phyloP scores from a whole-genome alignment of 2,329 filamentous ascomycete species.

The Mycosphaerella arachidis region DNA sequence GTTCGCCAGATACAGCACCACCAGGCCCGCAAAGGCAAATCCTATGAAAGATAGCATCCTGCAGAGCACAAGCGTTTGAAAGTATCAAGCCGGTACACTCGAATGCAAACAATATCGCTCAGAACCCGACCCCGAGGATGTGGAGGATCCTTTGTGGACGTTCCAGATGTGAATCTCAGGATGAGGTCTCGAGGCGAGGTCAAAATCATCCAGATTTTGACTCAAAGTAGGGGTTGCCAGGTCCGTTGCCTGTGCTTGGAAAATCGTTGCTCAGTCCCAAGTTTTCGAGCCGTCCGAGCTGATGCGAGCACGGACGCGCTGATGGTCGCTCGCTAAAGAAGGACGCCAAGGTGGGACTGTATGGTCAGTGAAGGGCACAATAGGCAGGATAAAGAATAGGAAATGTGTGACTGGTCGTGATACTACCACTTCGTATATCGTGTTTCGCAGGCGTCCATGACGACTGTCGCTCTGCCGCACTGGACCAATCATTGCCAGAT shows the following conservation, averaged over 20 bases:
- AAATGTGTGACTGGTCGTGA: background rate
- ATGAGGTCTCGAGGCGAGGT: constrained; percentile 3
- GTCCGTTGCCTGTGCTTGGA: background rate
- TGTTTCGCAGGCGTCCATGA: background rate
- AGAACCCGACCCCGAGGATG: background rate
- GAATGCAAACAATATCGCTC: background rate
- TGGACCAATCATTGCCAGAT: background rate
- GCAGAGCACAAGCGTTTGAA: background rate
- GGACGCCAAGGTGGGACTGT: background rate
- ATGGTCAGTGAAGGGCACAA: background rate
- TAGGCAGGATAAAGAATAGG: background rate
- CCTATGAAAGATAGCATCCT: constrained; percentile 28
- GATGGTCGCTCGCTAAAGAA: background rate
- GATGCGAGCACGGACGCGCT: background rate
- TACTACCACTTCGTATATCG: background rate
- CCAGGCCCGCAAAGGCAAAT: constrained; percentile 29
- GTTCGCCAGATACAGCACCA: constrained; percentile 33
- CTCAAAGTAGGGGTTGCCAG: background rate
- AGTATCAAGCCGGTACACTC: background rate
- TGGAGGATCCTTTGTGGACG: background rate
- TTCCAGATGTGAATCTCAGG: background rate
- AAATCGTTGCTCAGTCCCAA: background rate
- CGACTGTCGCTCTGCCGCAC: background rate
- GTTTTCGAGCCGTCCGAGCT: background rate
- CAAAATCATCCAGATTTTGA: background rate